These are phyloP conservation scores for Dryas alaskensis DNA, from an alignment of 306 rosid genomes.

Conservation along the genomic window DNA sequence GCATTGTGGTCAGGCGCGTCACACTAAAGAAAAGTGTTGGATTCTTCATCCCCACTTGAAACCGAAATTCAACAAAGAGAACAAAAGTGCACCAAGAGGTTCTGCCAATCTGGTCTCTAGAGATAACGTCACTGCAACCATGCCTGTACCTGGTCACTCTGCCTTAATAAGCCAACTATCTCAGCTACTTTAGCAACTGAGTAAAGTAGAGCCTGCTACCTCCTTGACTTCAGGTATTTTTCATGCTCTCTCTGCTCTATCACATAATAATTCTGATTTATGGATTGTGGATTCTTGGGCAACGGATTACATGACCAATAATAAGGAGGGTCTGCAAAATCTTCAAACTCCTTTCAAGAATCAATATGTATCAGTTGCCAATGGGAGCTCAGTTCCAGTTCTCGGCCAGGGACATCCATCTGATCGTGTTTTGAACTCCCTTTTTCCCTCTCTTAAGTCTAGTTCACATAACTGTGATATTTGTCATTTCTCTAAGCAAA, in stretches of 20 bases:
- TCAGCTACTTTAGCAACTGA: not conserved
- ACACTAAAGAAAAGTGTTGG: not conserved
- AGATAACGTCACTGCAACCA: not conserved
- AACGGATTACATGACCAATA: not conserved
- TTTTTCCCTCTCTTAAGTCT: not conserved
- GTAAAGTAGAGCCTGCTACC: no score
- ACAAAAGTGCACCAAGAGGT: not conserved
- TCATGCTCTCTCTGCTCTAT: not conserved
- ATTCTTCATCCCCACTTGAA: not conserved
- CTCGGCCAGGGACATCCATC: not conserved
- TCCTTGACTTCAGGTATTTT: not conserved
- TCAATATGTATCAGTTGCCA: not conserved
- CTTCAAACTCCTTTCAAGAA: not conserved
- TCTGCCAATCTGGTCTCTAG: no score
- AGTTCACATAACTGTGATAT: slow-evolving; percentile 6
- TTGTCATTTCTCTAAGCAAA: slow-evolving; percentile 7
- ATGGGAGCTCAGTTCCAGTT: not conserved
- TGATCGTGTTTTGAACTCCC: not conserved
- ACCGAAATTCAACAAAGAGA: not conserved
- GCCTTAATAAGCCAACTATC: not conserved
- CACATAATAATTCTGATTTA: not conserved
- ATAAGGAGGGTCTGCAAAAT: not conserved
- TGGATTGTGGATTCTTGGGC: not conserved
- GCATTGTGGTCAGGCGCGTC: not conserved
- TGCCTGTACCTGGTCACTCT: not conserved